These are phyloP conservation scores for Marsdenia floribunda DNA, from an alignment of 257 asterid species.

Conservation along the genomic window DNA sequence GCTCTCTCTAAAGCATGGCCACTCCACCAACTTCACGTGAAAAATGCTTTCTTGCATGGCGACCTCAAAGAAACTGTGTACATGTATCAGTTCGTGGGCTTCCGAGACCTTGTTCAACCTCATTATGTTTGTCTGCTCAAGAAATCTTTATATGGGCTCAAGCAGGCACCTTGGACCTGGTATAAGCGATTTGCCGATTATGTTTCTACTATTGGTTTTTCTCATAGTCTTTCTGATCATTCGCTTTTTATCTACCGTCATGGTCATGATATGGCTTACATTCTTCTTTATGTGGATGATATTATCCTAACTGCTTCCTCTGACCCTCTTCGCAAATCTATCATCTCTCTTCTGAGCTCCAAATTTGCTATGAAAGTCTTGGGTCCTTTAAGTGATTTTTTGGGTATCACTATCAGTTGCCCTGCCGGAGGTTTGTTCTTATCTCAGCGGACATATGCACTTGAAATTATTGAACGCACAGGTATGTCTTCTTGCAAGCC, in stretches of 20 bases:
- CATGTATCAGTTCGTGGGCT: no score
- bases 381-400: background rate
- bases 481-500: background rate
- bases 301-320: background rate
- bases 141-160: no score
- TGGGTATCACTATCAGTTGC: no score
- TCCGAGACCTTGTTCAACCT: no score
- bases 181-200: background rate
- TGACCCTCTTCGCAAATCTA: background rate
- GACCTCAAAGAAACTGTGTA: no score
- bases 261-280: background rate
- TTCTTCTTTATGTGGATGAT: background rate
- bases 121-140: no score
- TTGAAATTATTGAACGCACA: background rate
- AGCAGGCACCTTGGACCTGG: no score
- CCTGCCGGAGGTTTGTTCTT: background rate
- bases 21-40: no score
- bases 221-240: background rate
- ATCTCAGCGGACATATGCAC: background rate
- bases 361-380: background rate
- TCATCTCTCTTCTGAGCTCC: background rate
- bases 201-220: background rate
- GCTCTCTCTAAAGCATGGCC: no score
- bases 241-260: background rate
- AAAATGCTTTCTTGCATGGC: no score